Percentiles rank a stretch among this genome's conserved stretches.
These are phyloP conservation scores for Apophysomyces sp. DNA, from an alignment of 371 early-diverging fungal species.

Conservation along the genomic window DNA sequence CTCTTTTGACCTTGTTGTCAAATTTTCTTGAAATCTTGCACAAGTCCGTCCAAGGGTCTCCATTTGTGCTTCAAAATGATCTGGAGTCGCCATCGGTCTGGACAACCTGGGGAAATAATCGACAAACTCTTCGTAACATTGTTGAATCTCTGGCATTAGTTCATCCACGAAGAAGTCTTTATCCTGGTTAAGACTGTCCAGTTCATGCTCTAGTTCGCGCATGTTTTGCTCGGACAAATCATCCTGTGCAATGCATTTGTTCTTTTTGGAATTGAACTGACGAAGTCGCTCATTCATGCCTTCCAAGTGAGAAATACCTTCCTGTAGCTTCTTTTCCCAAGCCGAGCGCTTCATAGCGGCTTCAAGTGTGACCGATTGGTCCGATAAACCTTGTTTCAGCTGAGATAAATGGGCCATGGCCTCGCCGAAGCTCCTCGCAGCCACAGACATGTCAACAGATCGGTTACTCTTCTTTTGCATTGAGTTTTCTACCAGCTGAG, in stretches of 20 bases:
- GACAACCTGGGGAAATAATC: slow-evolving; percentile 37
- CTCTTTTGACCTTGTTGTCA: slow-evolving; percentile 26
- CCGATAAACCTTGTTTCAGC: slow-evolving; percentile 29
- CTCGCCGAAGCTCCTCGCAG: slow-evolving; percentile 32
- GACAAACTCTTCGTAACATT: slow-evolving; percentile 37
- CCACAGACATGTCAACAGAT: slow-evolving; percentile 25
- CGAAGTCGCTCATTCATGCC: slow-evolving; percentile 36
- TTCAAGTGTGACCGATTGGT: slow-evolving; percentile 35
- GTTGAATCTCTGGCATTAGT: slow-evolving; percentile 31
- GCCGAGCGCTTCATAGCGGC: slow-evolving; percentile 25
- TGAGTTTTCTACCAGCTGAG: slow-evolving; percentile 24
- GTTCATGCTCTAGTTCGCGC: slow-evolving; percentile 16
- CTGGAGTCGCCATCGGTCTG: slow-evolving; percentile 41
- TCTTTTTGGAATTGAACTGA: slow-evolving; percentile 20
- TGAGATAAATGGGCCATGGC: slow-evolving; percentile 31
- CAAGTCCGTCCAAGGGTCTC: slow-evolving; percentile 24
- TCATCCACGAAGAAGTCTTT: slow-evolving; percentile 25
- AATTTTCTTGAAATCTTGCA: slow-evolving; percentile 30
- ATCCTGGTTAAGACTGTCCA: slow-evolving; percentile 19
- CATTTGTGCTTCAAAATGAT: slow-evolving; percentile 48
- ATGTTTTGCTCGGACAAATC: slow-evolving; percentile 25
- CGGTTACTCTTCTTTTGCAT: slow-evolving; percentile 23
- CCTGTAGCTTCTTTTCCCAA: slow-evolving; percentile 31
- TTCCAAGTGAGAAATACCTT: slow-evolving; percentile 27
- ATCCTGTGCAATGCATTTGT: slow-evolving; percentile 23